Conservation (phyloP, 257 asterid species). For the Plectranthus barbatus region DNA sequence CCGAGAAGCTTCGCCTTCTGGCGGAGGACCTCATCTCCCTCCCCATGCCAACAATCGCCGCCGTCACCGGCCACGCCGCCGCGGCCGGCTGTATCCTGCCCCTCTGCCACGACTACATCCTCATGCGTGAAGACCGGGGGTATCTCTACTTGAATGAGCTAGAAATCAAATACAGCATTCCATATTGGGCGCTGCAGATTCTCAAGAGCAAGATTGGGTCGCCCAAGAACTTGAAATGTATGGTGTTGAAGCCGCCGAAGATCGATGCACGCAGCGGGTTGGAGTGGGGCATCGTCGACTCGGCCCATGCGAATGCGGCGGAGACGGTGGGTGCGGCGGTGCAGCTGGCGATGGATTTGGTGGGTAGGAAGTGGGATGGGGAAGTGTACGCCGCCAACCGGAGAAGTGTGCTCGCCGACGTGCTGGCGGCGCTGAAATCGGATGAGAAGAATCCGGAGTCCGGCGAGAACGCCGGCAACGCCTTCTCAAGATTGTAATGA, state of each 20-base stretch:
- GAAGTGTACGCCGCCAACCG: slow-evolving; percentile 34
- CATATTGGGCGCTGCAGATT: slow-evolving; percentile 43
- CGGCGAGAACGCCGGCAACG: slow-evolving; percentile 1
- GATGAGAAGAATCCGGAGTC: slow-evolving; percentile 35
- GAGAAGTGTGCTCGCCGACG: slow-evolving; percentile 23
- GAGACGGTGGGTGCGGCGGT: slow-evolving; percentile 51
- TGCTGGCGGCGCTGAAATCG: slow-evolving; percentile 23
- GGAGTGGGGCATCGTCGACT: slow-evolving; percentile 46
- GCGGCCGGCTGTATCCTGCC: slow-evolving; percentile 51
- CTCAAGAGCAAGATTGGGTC: slow-evolving; percentile 33
- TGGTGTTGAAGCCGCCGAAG: slow-evolving; percentile 38
- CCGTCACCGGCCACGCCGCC: slow-evolving; percentile 59
- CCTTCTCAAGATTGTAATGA: slow-evolving; percentile 28
- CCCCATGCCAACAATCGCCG: slow-evolving; percentile 83
- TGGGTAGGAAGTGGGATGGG: slow-evolving; percentile 48
- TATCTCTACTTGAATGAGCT: slow-evolving; percentile 56
- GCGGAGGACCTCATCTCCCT: slow-evolving; percentile 42
- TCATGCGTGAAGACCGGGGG: slow-evolving; percentile 56
- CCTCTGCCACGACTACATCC: slow-evolving; percentile 50
- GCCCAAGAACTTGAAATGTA: slow-evolving; percentile 38
- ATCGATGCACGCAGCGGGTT: slow-evolving; percentile 41
- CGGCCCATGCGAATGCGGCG: slow-evolving; percentile 33
- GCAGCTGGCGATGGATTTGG: slow-evolving; percentile 37
- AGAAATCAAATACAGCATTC: slow-evolving; percentile 31
- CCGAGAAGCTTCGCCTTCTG: slow-evolving; percentile 39